Conservation (phyloP, 2,329 filamentous ascomycete genomes). For the Verticillium alfalfae region DNA sequence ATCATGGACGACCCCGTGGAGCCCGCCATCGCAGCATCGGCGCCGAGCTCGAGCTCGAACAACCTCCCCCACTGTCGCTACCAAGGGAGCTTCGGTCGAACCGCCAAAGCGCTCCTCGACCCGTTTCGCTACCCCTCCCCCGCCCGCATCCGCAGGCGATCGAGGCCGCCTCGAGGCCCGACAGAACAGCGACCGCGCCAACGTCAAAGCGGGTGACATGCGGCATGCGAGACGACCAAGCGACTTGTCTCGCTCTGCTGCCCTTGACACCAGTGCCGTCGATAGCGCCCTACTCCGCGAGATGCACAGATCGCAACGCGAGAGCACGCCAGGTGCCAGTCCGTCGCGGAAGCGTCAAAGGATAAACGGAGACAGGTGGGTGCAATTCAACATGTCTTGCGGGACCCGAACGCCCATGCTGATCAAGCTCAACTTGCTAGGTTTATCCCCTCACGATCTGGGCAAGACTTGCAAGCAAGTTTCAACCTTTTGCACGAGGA, state of each 20-base stretch:
- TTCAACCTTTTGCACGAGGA: constrained; percentile 91
- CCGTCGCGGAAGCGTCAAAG: constrained; percentile 55
- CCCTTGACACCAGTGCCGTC: constrained; percentile 43
- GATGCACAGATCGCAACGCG: constrained; percentile 42
- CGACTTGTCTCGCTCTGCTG: constrained; percentile 27
- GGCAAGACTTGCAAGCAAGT: constrained; percentile 88
- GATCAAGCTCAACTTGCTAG: constrained; percentile 35
- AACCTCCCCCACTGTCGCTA: neutral
- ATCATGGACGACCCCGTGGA: neutral
- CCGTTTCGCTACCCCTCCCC: constrained; percentile 37
- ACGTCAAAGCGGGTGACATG: constrained; percentile 18
- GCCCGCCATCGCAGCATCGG: neutral
- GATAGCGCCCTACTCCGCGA: constrained; percentile 47
- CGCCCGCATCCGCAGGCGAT: constrained; percentile 27
- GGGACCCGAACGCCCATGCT: neutral
- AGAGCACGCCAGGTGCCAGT: constrained; percentile 47
- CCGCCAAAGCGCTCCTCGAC: constrained; percentile 20
- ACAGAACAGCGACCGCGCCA: constrained; percentile 28
- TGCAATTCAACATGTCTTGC: constrained; percentile 5
- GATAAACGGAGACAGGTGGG: constrained; percentile 58
- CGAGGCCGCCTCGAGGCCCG: constrained; percentile 35
- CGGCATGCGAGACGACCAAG: constrained; percentile 28
- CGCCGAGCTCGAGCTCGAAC: neutral
- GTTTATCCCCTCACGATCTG: constrained; percentile 91
- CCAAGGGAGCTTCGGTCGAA: constrained; percentile 25